Percentiles rank a stretch among this genome's conserved stretches.
Evolutionary conservation across 345 rosid genomes (phyloP).

Genomic region (Dimocarpus longan): DNA sequence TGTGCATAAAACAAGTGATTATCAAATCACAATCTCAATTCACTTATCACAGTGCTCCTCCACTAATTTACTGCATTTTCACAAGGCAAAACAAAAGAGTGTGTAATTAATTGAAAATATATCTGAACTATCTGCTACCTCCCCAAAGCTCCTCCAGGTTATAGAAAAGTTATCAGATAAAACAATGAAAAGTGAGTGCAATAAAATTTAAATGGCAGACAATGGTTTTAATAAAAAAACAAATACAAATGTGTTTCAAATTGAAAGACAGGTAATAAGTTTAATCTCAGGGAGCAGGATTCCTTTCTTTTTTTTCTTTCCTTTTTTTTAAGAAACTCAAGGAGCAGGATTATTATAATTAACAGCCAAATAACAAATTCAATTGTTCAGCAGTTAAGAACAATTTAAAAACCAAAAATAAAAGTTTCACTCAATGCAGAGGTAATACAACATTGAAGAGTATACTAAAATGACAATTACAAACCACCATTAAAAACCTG

Average conservation of each 20-base stretch:
- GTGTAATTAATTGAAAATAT: not conserved
- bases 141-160: not conserved
- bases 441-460: not conserved
- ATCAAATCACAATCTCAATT: not conserved
- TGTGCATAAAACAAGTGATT: not conserved
- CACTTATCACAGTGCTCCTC: not conserved
- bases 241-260: not conserved
- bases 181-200: not conserved
- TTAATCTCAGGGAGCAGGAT: not conserved
- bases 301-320: no score
- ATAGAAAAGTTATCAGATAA: no score
- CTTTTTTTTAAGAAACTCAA: no score
- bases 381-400: not conserved
- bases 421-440: not conserved
- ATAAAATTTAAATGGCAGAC: not conserved
- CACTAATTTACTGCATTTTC: not conserved
- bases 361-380: not conserved
- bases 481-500: not conserved
- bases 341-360: not conserved
- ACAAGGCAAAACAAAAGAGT: not conserved
- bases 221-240: not conserved
- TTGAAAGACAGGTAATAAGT: not conserved
- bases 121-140: not conserved
- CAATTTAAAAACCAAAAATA: not conserved
- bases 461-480: not conserved